Base-by-base conservation (phyloP, 2,329 filamentous ascomycete species). In the Diaporthe amygdali region DNA sequence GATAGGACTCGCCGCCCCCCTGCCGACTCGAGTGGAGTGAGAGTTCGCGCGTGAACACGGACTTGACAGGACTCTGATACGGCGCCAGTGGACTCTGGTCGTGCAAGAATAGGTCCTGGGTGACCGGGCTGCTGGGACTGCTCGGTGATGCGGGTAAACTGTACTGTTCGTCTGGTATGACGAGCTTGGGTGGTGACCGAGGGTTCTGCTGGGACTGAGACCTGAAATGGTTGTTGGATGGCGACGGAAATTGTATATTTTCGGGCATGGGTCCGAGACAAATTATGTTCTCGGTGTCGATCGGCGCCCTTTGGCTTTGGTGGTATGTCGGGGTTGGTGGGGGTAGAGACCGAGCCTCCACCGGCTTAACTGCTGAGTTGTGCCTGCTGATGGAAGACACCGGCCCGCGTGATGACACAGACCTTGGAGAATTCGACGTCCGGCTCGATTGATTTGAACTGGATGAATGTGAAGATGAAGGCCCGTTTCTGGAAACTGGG, bases 201-300 rank as follows among this genome's bases (percentile, higher is more conserved):
- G 66, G 49, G 10, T 25, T 66, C 15, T 54, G 55, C 37, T 63
- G 41, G 41, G 56, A 22, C 32, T 52, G 56, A 20, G 52, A 52
- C 27, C 54, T 66, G 63, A 71, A 51, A 14, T 61, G 44, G 2
- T 41, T 49, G n/a, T 55, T 66, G 34, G 69, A 66, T 49, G 83
- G 83, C 22, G 68, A 56, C 25, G 83, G 83, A 15, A 85, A 74
- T 52, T 79, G 79, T 4, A 88, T 75, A 67, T 86, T 85, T 49
- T 84, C 83, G 0, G 88, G 88, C 5, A 91, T 75, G 7, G 85
- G 84, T 0, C 89, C 89, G 0, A 90, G 80, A 70, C 87, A 90
- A 0, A 90, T 80, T 3, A 90, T 83, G 22, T 85, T 84, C 4
- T 83, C 82, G 1, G 87, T 81, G 72, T 89, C 86, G 69, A 91